Base-by-base conservation (phyloP, 2,329 filamentous ascomycete genomes). In the Phoma sp. region DNA sequence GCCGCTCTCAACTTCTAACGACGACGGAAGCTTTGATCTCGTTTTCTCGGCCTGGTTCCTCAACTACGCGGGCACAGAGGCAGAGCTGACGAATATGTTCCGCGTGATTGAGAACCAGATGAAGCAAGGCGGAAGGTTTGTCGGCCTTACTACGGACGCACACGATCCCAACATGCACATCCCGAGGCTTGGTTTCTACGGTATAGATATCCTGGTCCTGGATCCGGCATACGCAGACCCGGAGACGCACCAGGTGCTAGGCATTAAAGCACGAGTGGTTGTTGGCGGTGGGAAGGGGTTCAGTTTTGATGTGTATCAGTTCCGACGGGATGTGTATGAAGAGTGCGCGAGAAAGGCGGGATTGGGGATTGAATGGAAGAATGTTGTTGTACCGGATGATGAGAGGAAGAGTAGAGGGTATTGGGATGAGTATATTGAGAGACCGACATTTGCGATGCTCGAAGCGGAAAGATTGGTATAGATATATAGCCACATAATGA, bases 31-130 rank as follows among this genome's bases (percentile, higher is more conserved):
- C 4, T 70, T 61, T 49, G 67, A 70, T 49, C 29, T 69, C 26
- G 61, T 70, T 36, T 70, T 72, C 46, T 68, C 67, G 18, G 67
- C 64, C 37, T 72, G 66, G 65, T 68, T 72, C 23, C 59, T 70
- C 37, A 72, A 72, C 56, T 70, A 72, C 39, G 68, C 68, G 2
- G 65, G 62, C 42, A 65, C 60, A 0, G 59, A 62, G 39, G 14
- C 11, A 2, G 64, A 67, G 29, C 47, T 72, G 1, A 54, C 46
- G 1, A 50, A 34, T 39, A 68, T 72, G 67, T 69, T 69, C 39
- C 42, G 50, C 26, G 60, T 66, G 4, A 65, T 70, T 11, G 48
- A 54, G 20, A 11, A 30, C 12, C 63, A 65, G 33, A 54, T 72
- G n/a, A 29, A 18, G 2, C 23, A 20, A 0, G 56, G 33, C 5